phyloP scores from a whole-genome alignment of 2,329 filamentous ascomycete species.

The Sporothrix dimorphospora region DNA sequence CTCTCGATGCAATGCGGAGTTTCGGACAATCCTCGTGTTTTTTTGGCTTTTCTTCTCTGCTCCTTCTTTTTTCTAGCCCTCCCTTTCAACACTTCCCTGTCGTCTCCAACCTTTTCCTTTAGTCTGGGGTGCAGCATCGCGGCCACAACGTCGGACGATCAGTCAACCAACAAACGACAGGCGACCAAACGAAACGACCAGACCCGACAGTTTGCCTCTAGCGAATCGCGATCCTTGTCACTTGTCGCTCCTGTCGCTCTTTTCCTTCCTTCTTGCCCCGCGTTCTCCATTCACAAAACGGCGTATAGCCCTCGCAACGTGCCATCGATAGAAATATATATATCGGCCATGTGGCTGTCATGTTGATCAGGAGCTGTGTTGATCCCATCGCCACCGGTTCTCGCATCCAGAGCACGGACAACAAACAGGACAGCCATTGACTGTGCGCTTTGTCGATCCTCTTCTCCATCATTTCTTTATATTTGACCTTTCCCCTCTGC shows the following conservation, averaged over 20 bases:
- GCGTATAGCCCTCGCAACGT: not conserved
- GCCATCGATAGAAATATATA: slow-evolving; percentile 14
- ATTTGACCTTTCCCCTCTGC: not conserved
- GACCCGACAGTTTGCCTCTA: not conserved
- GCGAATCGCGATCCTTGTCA: not conserved
- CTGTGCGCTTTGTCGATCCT: not conserved
- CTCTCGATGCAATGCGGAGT: slow-evolving; percentile 7
- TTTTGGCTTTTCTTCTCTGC: not conserved
- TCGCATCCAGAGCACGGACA: slow-evolving; percentile 10
- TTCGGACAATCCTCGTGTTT: not conserved
- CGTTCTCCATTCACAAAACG: not conserved
- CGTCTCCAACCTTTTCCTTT: not conserved
- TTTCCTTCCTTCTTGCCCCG: not conserved
- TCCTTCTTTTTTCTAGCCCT: not conserved
- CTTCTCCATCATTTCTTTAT: not conserved
- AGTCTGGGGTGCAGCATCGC: slow-evolving; percentile 20
- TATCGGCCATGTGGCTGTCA: slow-evolving; percentile 20
- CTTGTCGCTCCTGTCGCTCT: not conserved
- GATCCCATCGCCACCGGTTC: not conserved
- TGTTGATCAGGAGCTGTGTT: slow-evolving; percentile 14
- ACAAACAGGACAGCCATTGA: not conserved
- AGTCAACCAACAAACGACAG: not conserved
- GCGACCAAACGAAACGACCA: not conserved
- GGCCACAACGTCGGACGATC: slow-evolving; percentile 14
- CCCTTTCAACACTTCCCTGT: not conserved